phyloP scores from a whole-genome alignment of 306 rosid genomes.

The Begonia peltatifolia region DNA sequence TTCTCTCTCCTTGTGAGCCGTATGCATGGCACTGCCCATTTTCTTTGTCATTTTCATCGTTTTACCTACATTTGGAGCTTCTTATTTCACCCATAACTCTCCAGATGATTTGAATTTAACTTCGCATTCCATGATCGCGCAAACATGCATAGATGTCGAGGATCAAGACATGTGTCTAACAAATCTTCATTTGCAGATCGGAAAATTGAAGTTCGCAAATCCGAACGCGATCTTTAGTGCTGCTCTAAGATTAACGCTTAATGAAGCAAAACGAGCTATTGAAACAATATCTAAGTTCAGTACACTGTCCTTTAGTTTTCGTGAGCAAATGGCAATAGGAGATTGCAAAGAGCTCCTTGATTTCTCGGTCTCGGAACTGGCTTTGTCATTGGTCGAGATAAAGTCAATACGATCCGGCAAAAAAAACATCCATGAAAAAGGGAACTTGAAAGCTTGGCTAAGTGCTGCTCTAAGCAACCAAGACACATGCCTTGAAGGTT shows the following conservation, averaged over 20 bases:
- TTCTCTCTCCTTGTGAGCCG: slow-evolving; percentile 10
- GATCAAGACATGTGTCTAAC: slow-evolving; percentile 43
- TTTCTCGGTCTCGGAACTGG: slow-evolving; percentile 72
- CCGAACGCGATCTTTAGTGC: slow-evolving; percentile 47
- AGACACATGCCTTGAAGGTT: slow-evolving; percentile 94
- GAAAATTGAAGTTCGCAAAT: slow-evolving; percentile 21
- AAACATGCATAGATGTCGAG: slow-evolving; percentile 41
- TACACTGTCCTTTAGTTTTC: slow-evolving; percentile 44
- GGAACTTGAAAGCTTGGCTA: slow-evolving; percentile 76
- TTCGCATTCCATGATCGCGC: slow-evolving; percentile 38
- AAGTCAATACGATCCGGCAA: slow-evolving; percentile 41
- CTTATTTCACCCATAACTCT: slow-evolving; percentile 11
- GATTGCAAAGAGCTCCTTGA: slow-evolving; percentile 93
- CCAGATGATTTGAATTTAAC: slow-evolving; percentile 30
- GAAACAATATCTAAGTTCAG: slow-evolving; percentile 37
- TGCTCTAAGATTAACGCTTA: slow-evolving; percentile 41
- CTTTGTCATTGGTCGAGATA: slow-evolving; percentile 79
- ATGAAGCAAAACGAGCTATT: slow-evolving; percentile 51
- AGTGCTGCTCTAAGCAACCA: slow-evolving; percentile 95
- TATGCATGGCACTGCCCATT: slow-evolving; percentile 29
- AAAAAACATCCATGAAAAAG: slow-evolving; percentile 26
- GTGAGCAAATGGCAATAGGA: slow-evolving; percentile 68
- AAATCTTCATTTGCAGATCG: slow-evolving; percentile 43
- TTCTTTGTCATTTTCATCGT: slow-evolving; percentile 27
- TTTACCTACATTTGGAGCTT: slow-evolving; percentile 21